phyloP scores from a whole-genome alignment of 805 yeast genomes.

The Dipodascus geniculatus region DNA sequence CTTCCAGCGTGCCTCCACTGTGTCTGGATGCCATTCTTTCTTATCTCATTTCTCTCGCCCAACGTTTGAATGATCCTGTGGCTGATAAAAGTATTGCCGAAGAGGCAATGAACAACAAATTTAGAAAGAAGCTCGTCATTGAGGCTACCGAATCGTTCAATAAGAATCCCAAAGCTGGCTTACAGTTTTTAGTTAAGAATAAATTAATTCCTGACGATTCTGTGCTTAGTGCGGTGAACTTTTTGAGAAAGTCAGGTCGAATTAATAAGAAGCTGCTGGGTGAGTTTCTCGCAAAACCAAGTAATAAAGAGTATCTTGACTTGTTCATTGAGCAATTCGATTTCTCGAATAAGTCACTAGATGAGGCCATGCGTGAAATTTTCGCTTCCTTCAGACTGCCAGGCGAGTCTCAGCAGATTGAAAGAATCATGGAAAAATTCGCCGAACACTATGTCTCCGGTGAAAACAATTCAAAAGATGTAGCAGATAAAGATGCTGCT shows the following conservation, averaged over 20 bases:
- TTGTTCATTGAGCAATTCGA: conserved; percentile 63
- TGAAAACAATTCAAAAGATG: conserved; percentile 33
- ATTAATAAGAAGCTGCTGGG: conserved; percentile 84
- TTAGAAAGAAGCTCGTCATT: conserved; percentile 59
- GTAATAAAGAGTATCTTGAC: conserved; percentile 45
- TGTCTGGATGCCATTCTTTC: conserved; percentile 81
- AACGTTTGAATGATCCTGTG: conserved; percentile 23
- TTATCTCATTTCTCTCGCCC: conserved; percentile 51
- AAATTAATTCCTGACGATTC: conserved; percentile 45
- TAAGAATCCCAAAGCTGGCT: conserved; percentile 65
- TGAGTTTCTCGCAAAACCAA: conserved; percentile 69
- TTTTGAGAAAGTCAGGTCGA: conserved; percentile 69
- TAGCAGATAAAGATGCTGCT: conserved; percentile 76
- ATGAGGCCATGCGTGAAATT: conserved; percentile 79
- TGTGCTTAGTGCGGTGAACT: conserved; percentile 53
- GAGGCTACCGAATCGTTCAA: conserved; percentile 68
- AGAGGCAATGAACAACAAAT: conserved; percentile 12
- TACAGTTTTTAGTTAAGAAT: conserved; percentile 47
- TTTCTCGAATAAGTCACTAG: conserved; percentile 70
- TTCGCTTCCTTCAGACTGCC: conserved; percentile 82
- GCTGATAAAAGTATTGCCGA: conserved; percentile 8
- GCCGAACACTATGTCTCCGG: conserved; percentile 68
- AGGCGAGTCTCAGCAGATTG: conserved; percentile 96
- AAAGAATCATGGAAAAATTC: conserved; percentile 77
- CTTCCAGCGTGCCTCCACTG: conserved; percentile 84